Conservation (phyloP, 1,284 basidiomycete species). For the Rhodofomes roseus region DNA sequence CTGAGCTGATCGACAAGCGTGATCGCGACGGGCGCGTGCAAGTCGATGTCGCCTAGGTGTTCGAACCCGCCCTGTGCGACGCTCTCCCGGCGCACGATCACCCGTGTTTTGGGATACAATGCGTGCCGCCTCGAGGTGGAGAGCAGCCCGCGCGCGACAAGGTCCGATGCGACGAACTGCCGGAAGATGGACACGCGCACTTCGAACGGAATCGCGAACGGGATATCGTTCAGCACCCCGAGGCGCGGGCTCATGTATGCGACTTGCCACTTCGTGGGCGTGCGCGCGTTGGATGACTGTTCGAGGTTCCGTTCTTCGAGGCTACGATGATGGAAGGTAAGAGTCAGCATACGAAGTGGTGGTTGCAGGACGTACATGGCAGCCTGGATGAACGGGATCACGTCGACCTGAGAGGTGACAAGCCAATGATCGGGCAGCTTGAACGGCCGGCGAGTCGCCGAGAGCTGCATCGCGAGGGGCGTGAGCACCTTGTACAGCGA, state of each 20-base stretch:
- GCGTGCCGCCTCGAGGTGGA: conserved; percentile 17
- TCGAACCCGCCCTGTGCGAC: too few species aligned
- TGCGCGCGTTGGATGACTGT: conserved; percentile 29
- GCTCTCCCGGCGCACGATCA: too few species aligned
- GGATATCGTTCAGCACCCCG: conserved; percentile 92
- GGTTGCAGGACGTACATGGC: conserved; percentile 62
- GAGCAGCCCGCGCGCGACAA: conserved; percentile 19
- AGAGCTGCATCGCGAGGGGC: too few species aligned
- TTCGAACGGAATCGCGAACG: conserved; percentile 94
- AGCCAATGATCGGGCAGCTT: conserved; percentile 85
- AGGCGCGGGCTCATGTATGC: too few species aligned
- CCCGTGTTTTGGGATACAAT: conserved; percentile 30
- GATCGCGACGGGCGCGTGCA: too few species aligned
- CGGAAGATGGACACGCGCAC: conserved; percentile 88
- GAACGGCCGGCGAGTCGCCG: conserved; percentile 77
- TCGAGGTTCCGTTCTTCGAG: conserved; percentile 56
- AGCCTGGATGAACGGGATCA: conserved; percentile 84
- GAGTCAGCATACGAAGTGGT: background rate
- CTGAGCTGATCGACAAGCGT: too few species aligned
- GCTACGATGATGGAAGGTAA: conserved; percentile 27
- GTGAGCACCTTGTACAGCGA: too few species aligned
- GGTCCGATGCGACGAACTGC: conserved; percentile 72
- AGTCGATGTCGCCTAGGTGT: too few species aligned
- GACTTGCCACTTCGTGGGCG: conserved; percentile 70
- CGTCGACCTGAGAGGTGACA: too few species aligned